Evolutionary conservation across 805 yeast genomes (phyloP).

Genomic region (Saccharomycopsis sp.): DNA sequence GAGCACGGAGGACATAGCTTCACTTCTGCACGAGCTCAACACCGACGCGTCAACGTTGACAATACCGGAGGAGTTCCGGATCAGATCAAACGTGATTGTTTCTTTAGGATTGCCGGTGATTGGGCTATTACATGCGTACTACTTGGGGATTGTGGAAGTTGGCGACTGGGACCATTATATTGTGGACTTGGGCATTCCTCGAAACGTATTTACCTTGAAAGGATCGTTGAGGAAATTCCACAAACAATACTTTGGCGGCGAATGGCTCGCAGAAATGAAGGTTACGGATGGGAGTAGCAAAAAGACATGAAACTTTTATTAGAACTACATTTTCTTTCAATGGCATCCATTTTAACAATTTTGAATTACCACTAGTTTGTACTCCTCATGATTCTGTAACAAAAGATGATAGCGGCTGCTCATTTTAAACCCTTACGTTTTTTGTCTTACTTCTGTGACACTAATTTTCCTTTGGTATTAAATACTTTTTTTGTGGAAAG

Average conservation of each 20-base stretch:
- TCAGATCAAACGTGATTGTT: conserved; percentile 49
- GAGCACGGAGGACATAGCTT: conserved; percentile 5
- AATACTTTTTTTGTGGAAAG: no score
- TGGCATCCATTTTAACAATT: neutral
- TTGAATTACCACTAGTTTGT: no score
- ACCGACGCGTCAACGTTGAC: conserved; percentile 20
- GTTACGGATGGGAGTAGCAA: neutral
- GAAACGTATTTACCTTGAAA: conserved; percentile 37
- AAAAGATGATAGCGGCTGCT: no score
- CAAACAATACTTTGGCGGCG: conserved; percentile 21
- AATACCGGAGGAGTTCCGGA: conserved; percentile 25
- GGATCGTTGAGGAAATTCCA: conserved; percentile 41
- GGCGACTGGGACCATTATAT: conserved; percentile 49
- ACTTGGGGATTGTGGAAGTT: conserved; percentile 39
- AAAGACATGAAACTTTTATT: neutral
- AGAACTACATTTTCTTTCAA: neutral
- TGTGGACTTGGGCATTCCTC: conserved; percentile 66
- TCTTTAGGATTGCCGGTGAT: conserved; percentile 68
- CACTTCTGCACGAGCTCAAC: conserved; percentile 19
- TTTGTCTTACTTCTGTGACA: no score
- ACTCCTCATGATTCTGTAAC: no score
- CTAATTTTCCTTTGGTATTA: no score
- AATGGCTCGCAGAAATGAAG: conserved; percentile 10
- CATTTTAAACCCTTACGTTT: no score
- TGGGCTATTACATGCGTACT: conserved; percentile 52